Base-by-base conservation (phyloP, 139 green algal genomes). In the Picochlorum sp. region DNA sequence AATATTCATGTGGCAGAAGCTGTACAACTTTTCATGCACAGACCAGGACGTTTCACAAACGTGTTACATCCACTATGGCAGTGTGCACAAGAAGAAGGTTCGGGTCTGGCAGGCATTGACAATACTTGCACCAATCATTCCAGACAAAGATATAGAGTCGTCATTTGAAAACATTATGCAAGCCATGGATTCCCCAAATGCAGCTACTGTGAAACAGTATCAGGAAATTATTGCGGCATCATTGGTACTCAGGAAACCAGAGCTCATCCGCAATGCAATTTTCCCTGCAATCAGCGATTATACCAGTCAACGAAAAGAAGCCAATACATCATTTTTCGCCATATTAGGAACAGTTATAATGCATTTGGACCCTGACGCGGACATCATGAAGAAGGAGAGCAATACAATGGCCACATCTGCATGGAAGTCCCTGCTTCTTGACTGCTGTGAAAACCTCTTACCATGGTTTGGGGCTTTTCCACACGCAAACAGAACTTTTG, bases 401-500 rank as follows among this genome's bases (percentile, higher is more conserved):
- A 10, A 47, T 6, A 15, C 8, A 16, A 37, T 26, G 2, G 20
- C 2, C 11, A 16, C 21, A 49, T 28, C 6, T n/a, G 66, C 37
- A 14, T 49, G 14, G 18, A 20, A 45, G 16, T 30, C 21, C 15
- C 15, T 83, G 63, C 54, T 81, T 37, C 26, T 10, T 3, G 52
- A 67, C 16, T 31, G 76, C 8, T 28, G 78, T n/a, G 30, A 23
- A 4, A 68, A 63, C 1, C 41, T 80, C 2, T 31, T 84, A 47
- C 83, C 87, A 10, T 95, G 80, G 74, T 57, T 86, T 15, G 72
- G 81, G 45, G 78, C 77, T 30, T 86, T 92, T 66, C 67, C 85
- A 18, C 87, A 94, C 62, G 67, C 75, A 1, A 69, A 79, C 54
- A 51, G 75, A 30, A 72, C 71, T 13, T 77, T 85, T 59, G 60